Evolutionary conservation across 78 protist species (phyloP).

Genomic region (Cavenderia fasciculata): DNA sequence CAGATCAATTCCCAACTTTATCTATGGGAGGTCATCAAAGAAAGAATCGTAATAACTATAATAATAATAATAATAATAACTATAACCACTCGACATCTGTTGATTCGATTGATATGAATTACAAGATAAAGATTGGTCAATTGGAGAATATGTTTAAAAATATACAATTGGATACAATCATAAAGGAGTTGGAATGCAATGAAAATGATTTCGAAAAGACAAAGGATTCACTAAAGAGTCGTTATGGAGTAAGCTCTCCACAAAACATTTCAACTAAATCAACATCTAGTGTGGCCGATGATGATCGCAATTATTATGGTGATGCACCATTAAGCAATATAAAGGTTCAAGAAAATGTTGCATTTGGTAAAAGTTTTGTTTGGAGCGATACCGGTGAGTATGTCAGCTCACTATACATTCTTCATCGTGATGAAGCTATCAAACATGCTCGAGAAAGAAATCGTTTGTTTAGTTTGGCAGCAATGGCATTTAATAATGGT

Average conservation of each 20-base stretch:
- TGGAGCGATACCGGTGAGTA: constrained; percentile 55
- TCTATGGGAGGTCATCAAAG: neutral
- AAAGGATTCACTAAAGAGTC: neutral
- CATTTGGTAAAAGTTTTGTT: neutral
- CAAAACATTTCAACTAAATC: neutral
- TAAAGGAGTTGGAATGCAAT: neutral
- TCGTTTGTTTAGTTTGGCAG: constrained; percentile 5
- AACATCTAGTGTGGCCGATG: neutral
- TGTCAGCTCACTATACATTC: neutral
- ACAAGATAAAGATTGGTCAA: neutral
- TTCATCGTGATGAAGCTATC: constrained; percentile 11
- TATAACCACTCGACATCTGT: neutral
- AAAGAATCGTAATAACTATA: neutral
- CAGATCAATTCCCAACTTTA: constrained; percentile 4
- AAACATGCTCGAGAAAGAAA: constrained; percentile 47
- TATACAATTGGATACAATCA: neutral
- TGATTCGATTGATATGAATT: neutral
- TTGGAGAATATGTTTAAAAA: neutral
- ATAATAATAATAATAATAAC: neutral
- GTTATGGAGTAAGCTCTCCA: neutral
- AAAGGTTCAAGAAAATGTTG: neutral
- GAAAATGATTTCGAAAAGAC: neutral
- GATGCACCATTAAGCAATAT: too few relatives aligned
- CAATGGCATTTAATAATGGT: neutral
- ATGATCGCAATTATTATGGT: neutral